These are phyloP conservation scores for Daphne laureola DNA, from an alignment of 441 rosid genomes.

Conservation along the genomic window DNA sequence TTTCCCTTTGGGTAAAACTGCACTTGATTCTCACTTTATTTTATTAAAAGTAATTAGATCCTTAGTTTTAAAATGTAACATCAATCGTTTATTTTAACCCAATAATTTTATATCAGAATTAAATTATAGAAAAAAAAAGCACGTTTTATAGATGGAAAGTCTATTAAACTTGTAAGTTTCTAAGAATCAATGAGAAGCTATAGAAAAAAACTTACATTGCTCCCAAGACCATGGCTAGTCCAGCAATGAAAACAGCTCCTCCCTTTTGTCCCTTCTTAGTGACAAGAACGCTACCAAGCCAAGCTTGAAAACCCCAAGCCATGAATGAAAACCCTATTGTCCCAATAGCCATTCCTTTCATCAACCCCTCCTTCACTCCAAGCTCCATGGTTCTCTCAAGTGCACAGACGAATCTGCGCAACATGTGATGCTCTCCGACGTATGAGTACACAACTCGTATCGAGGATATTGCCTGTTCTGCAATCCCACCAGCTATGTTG, in stretches of 20 bases:
- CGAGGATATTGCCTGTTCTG: conserved; percentile 34
- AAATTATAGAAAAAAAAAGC: too few species aligned
- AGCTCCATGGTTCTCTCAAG: conserved; percentile 28
- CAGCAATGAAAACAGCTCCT: conserved; percentile 26
- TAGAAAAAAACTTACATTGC: conserved; percentile 30
- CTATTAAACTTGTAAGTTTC: too few species aligned
- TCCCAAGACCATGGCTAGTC: conserved; percentile 26
- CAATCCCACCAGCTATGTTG: conserved; percentile 26
- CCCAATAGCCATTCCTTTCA: conserved; percentile 37
- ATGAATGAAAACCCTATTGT: conserved; percentile 37
- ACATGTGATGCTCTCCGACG: conserved; percentile 29
- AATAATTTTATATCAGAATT: too few species aligned
- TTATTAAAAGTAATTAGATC: too few species aligned
- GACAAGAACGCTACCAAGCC: conserved; percentile 34
- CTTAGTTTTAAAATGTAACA: too few species aligned
- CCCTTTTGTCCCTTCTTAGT: conserved; percentile 33
- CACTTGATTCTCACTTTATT: too few species aligned
- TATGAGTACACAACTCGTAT: conserved; percentile 33
- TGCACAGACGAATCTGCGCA: conserved; percentile 21
- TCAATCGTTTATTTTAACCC: too few species aligned
- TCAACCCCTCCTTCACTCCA: conserved; percentile 32
- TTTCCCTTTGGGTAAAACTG: too few species aligned
- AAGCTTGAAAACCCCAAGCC: conserved; percentile 38
- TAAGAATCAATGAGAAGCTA: not conserved
- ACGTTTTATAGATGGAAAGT: too few species aligned